Conservation (phyloP, 768 basidiomycete genomes). For the Mycena rebaudengoi region DNA sequence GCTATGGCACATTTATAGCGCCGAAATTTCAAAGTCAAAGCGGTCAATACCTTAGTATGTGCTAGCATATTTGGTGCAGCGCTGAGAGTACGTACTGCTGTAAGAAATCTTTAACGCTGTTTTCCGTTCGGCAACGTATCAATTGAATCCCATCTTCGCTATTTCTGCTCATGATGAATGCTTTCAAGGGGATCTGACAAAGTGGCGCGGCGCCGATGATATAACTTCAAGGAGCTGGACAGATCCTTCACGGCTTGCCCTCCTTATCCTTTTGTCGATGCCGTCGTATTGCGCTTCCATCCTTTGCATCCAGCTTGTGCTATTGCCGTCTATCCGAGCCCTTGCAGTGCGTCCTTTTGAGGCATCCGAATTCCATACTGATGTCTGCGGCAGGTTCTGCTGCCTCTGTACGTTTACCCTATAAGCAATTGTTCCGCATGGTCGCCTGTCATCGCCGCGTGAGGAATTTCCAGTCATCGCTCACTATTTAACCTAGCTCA, state of each 20-base stretch:
- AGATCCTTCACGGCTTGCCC: background rate
- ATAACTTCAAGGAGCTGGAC: too few relatives aligned
- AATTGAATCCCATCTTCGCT: too few relatives aligned
- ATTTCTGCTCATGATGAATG: too few relatives aligned
- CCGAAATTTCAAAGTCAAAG: too few relatives aligned
- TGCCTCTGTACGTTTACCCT: constrained; percentile 18
- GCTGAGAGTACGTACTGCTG: too few relatives aligned
- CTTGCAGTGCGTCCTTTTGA: background rate
- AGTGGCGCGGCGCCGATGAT: too few relatives aligned
- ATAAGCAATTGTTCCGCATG: constrained; percentile 13
- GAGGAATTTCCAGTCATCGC: background rate
- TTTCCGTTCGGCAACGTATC: too few relatives aligned
- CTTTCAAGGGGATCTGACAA: too few relatives aligned
- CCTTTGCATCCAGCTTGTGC: background rate
- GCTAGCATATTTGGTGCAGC: too few relatives aligned
- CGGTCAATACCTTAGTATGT: too few relatives aligned
- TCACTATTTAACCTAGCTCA: background rate
- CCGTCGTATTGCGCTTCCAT: background rate
- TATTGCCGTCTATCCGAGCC: background rate
- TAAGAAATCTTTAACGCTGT: too few relatives aligned
- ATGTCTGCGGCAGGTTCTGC: constrained; percentile 2
- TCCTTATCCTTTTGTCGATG: background rate
- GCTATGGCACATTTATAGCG: too few relatives aligned
- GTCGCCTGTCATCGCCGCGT: constrained; percentile 9
- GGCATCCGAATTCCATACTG: background rate